Percentiles rank a stretch among this genome's conserved stretches.
Conservation (phyloP, 2,329 filamentous ascomycete genomes). For the Knoxdaviesia capensis region DNA sequence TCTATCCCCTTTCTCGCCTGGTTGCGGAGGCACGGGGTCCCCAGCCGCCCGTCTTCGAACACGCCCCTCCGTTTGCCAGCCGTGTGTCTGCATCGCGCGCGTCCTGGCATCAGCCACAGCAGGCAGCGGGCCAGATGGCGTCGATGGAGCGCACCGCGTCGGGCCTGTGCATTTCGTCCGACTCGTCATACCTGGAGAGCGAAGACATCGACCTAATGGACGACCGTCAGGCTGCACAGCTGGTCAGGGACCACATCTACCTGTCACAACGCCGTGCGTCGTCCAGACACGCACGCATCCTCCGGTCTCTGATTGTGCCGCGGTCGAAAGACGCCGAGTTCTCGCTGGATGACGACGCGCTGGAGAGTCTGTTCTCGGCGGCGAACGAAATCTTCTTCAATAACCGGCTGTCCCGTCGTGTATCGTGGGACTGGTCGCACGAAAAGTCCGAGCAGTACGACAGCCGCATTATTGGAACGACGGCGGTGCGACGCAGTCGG, state of each 20-base stretch:
- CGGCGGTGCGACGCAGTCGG: conserved; percentile 28
- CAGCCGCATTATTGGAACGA: conserved; percentile 39
- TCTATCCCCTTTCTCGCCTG: no score
- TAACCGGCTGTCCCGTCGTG: conserved; percentile 32
- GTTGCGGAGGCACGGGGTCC: no score
- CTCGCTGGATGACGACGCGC: conserved; percentile 33
- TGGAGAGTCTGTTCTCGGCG: conserved; percentile 37
- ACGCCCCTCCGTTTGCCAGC: background rate
- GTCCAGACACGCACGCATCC: conserved; percentile 34
- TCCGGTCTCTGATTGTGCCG: conserved; percentile 35
- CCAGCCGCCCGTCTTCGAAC: background rate
- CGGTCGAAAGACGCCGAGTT: conserved; percentile 25
- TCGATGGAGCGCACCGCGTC: conserved; percentile 28
- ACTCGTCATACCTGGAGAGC: conserved; percentile 7
- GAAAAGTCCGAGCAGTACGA: conserved; percentile 26
- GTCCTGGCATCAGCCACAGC: background rate
- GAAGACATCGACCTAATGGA: conserved; percentile 17
- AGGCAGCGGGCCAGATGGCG: conserved; percentile 1
- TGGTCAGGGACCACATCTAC: conserved; percentile 27
- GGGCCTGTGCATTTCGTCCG: conserved; percentile 24
- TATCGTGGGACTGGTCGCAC: conserved; percentile 42
- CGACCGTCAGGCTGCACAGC: conserved; percentile 25
- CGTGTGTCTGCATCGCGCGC: background rate
- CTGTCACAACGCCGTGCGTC: conserved; percentile 22
- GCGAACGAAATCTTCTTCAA: conserved; percentile 44